These are phyloP conservation scores for Chlorella ohadii DNA, from an alignment of 139 green algal species.

Conservation along the genomic window DNA sequence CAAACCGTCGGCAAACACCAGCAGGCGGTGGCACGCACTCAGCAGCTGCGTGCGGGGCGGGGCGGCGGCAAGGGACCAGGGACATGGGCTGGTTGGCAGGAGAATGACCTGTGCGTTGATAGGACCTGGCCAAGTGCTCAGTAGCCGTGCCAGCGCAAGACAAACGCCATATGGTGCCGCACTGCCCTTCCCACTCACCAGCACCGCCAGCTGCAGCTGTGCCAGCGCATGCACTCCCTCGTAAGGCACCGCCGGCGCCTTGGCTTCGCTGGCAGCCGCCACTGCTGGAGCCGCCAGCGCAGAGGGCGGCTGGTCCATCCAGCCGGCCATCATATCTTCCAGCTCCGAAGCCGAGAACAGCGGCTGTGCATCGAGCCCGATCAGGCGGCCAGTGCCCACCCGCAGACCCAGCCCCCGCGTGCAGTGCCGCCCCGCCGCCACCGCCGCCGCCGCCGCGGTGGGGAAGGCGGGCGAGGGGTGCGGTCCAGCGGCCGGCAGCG, in stretches of 20 bases:
- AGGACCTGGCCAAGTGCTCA: too few relatives aligned
- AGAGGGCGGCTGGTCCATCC: background rate
- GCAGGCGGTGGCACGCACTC: constrained; percentile 22
- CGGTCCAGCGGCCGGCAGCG: background rate
- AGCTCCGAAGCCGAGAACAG: constrained; percentile 22
- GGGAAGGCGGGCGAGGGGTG: background rate
- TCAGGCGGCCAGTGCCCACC: background rate
- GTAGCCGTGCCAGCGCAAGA: too few relatives aligned
- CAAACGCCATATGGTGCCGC: too few relatives aligned
- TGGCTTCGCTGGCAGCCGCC: constrained; percentile 21
- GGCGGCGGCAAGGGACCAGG: too few relatives aligned
- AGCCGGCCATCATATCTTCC: background rate
- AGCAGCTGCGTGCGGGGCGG: background rate
- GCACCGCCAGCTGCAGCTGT: constrained; percentile 27
- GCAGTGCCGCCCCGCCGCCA: constrained; percentile 23
- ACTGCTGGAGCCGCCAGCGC: constrained; percentile 20
- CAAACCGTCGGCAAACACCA: constrained; percentile 20
- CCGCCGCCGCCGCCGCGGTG: background rate
- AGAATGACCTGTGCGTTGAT: too few relatives aligned
- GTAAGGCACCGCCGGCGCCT: constrained; percentile 10
- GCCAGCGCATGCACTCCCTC: constrained; percentile 20
- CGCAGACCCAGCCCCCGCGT: constrained; percentile 1
- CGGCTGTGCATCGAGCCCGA: constrained; percentile 27
- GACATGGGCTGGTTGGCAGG: too few relatives aligned
- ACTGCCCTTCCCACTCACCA: background rate